phyloP scores from a whole-genome alignment of 306 rosid species.

The Lupinus albus region DNA sequence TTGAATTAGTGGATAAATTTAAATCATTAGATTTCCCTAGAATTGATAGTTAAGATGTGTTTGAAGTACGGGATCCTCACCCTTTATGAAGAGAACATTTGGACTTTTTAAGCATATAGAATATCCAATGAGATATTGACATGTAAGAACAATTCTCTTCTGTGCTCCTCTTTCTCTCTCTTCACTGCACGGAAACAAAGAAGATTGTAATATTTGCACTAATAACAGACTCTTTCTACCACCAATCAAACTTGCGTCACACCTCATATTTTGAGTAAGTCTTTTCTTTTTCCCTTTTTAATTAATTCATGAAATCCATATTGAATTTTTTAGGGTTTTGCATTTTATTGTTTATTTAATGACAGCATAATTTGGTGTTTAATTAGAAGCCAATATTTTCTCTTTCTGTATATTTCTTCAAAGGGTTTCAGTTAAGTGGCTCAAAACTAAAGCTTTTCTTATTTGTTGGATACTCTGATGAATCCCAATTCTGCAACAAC shows the following conservation, averaged over 20 bases:
- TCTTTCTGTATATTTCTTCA: not conserved
- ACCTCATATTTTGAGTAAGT: conserved; percentile 55
- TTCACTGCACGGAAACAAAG: conserved; percentile 17
- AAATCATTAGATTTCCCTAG: too few species aligned
- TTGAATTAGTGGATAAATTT: too few species aligned
- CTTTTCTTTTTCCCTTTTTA: conserved; percentile 11
- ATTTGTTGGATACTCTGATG: not conserved
- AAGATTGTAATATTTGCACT: not conserved
- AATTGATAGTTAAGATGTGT: too few species aligned
- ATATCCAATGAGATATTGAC: conserved; percentile 1
- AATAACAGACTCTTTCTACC: conserved; percentile 40
- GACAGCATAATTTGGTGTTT: not conserved
- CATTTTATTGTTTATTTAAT: not conserved
- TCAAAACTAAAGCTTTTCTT: not conserved
- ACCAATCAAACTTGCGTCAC: conserved; percentile 46
- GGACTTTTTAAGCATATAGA: conserved; percentile 43
- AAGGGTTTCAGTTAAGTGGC: not conserved
- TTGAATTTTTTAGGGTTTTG: conserved; percentile 43
- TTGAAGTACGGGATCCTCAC: too few species aligned
- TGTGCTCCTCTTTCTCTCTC: conserved; percentile 16
- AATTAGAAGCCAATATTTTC: not conserved
- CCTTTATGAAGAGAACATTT: not conserved
- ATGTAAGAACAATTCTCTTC: conserved; percentile 38
- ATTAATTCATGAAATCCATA: conserved; percentile 18
- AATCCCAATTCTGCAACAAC: too few species aligned